phyloP scores from a whole-genome alignment of 1,139 yeast species.

The Geotrichum cucujoidarum region DNA sequence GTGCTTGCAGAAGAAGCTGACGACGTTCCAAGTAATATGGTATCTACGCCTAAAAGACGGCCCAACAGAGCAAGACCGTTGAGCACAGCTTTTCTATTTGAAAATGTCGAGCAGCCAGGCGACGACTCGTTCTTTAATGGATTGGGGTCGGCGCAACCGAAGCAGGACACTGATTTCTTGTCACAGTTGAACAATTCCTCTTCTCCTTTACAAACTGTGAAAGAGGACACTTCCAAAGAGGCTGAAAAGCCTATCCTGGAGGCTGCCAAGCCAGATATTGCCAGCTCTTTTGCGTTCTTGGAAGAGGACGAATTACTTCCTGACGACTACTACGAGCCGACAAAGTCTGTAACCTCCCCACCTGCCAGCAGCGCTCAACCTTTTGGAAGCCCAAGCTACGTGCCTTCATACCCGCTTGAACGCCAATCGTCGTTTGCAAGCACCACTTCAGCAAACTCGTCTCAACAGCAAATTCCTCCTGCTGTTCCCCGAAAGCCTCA shows the following conservation, averaged over 20 bases:
- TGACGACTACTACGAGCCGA: constrained; percentile 36
- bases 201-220: background rate
- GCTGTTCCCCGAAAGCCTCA: background rate
- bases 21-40: constrained; percentile 4
- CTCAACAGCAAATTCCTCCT: background rate
- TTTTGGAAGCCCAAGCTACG: too few species aligned
- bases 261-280: constrained; percentile 19
- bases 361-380: background rate
- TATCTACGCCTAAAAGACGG: background rate
- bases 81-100: constrained; percentile 12
- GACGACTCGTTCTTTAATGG: constrained; percentile 13
- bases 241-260: constrained; percentile 7
- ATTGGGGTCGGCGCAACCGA: constrained; percentile 5
- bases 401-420: too few species aligned
- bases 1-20: constrained; percentile 4
- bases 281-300: constrained; percentile 37
- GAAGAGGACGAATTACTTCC: constrained; percentile 39
- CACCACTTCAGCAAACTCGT: background rate
- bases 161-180: background rate
- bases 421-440: constrained; percentile 7
- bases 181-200: background rate
- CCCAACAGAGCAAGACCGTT: background rate
- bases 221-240: constrained; percentile 23
- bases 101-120: background rate
- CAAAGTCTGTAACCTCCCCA: constrained; percentile 6